Percentiles rank a stretch among this genome's conserved stretches.
Evolutionary conservation across 2,329 filamentous ascomycete species (phyloP).

Genomic region (Colletotrichum sublineola): DNA sequence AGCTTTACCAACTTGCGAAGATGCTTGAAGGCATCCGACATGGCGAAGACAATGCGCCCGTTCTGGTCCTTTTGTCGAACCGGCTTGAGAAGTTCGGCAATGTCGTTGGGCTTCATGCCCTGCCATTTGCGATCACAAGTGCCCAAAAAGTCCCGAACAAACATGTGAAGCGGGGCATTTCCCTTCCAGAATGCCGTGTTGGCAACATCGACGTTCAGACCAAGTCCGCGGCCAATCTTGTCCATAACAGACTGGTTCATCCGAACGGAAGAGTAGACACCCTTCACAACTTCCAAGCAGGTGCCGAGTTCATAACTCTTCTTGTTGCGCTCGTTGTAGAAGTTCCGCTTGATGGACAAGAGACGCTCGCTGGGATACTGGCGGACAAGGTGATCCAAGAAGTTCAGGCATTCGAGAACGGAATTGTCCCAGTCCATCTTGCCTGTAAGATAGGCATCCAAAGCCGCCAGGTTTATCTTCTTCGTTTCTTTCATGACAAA

Average conservation of each 20-base stretch:
- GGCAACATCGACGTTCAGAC: conserved; percentile 90
- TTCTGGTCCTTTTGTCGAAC: conserved; percentile 44
- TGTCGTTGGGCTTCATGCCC: conserved; percentile 45
- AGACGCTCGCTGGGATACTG: conserved; percentile 79
- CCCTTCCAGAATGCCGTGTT: conserved; percentile 89
- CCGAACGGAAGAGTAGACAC: conserved; percentile 88
- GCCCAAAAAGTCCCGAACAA: conserved; percentile 46
- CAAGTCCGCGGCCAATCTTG: conserved; percentile 70
- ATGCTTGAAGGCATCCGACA: conserved; percentile 66
- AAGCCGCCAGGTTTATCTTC: conserved; percentile 74
- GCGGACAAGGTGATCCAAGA: conserved; percentile 90
- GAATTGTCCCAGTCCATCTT: conserved; percentile 72
- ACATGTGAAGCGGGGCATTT: conserved; percentile 51
- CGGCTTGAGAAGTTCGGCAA: conserved; percentile 54
- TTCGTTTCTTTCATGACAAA: conserved; percentile 75
- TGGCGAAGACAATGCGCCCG: conserved; percentile 47
- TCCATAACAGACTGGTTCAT: conserved; percentile 69
- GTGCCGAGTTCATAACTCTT: conserved; percentile 69
- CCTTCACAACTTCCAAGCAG: conserved; percentile 82
- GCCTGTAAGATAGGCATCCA: conserved; percentile 76
- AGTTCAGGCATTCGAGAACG: conserved; percentile 86
- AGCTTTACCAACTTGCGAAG: conserved; percentile 68
- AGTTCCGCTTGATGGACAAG: conserved; percentile 82
- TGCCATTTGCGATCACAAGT: conserved; percentile 51
- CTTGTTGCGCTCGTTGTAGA: conserved; percentile 73